These are phyloP conservation scores for Stenocarpella maydis DNA, from an alignment of 2,329 filamentous ascomycete genomes.

Conservation along the genomic window DNA sequence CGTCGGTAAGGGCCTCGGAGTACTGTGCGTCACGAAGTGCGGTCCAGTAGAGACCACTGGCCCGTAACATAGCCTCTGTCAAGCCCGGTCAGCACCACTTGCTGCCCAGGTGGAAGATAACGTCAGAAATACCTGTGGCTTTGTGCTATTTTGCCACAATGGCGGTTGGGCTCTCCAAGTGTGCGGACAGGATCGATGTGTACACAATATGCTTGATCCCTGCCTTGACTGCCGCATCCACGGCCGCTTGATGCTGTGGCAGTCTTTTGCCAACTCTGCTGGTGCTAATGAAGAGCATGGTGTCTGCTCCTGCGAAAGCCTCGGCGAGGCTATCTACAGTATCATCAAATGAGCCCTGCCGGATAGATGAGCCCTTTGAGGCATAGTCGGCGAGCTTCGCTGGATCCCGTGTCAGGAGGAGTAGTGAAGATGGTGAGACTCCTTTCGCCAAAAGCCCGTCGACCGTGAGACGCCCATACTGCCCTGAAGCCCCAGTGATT, in stretches of 20 bases:
- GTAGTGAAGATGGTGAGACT: background rate
- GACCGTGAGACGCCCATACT: conserved; percentile 11
- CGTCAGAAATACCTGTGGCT: background rate
- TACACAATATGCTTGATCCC: conserved; percentile 12
- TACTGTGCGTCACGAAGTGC: conserved; percentile 13
- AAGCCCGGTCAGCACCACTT: background rate
- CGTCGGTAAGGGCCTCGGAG: background rate
- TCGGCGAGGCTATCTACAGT: background rate
- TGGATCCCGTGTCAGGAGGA: conserved; percentile 1
- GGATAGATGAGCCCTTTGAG: background rate
- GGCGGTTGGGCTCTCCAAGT: background rate
- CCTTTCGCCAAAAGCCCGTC: background rate
- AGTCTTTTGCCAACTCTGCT: conserved; percentile 3
- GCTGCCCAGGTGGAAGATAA: too few relatives aligned
- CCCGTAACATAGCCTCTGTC: background rate
- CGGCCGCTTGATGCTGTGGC: conserved; percentile 7
- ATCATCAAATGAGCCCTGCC: conserved; percentile 7
- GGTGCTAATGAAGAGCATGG: conserved; percentile 14
- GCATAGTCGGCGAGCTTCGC: conserved; percentile 1
- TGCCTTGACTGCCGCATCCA: background rate
- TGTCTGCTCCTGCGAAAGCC: background rate
- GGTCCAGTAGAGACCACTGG: conserved; percentile 10
- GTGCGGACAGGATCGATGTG: conserved; percentile 8
- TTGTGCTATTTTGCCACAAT: conserved; percentile 7
- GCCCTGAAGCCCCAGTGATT: background rate